Base-by-base conservation (phyloP, 768 basidiomycete genomes). In the Cystofilobasidium capitatum region DNA sequence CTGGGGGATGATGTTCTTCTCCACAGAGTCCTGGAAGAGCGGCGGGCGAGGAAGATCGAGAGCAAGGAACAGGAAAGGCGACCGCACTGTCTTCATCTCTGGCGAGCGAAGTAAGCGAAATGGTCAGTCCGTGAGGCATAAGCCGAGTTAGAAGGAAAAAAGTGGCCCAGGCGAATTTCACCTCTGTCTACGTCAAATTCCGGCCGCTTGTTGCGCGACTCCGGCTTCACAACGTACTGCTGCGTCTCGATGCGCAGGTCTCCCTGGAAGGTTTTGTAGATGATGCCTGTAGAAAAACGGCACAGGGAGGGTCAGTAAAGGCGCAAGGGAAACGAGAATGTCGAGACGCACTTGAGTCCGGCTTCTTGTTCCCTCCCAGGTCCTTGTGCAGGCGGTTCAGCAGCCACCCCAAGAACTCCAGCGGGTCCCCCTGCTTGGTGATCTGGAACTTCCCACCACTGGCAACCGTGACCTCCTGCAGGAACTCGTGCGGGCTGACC, bases 1-100 rank as follows among this genome's bases (percentile, higher is more conserved):
- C 82, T 99, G 96, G 37, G 96, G 96, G 71, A 98, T 96, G 76
- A 99, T 98, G 76, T 98, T 97, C 80, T 96, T 96, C 80, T 96
- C 92, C 55, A 94, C 83, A 5, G 88, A 79, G 75, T 97, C 93
- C 78, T 97, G 94, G 78, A 98, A 99, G 44, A 99, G 79, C 20
- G 94, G 96, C n/a, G 92, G 92, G 0, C 96, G 89, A 22, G 96
- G 96, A 31, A 98, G 83, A 79, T 99, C 96, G 35, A 98, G 85
- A 1, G 94, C 89, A 45, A 99, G 83, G 79, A 94, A 96, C 67
- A 99, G 81, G 81, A 97, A 99, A 5, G 96, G 96, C 5, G 93
- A 91, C 60, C 83, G 82, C 26, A 82, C 80, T 44, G 85, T 83
- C 77, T 89, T 94, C 77, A 89, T 91, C 73, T 97, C 93, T 64